Percentiles rank a stretch among this genome's conserved stretches.
Conservation (phyloP, 2,329 filamentous ascomycete species). For the Alternaria brassicae region DNA sequence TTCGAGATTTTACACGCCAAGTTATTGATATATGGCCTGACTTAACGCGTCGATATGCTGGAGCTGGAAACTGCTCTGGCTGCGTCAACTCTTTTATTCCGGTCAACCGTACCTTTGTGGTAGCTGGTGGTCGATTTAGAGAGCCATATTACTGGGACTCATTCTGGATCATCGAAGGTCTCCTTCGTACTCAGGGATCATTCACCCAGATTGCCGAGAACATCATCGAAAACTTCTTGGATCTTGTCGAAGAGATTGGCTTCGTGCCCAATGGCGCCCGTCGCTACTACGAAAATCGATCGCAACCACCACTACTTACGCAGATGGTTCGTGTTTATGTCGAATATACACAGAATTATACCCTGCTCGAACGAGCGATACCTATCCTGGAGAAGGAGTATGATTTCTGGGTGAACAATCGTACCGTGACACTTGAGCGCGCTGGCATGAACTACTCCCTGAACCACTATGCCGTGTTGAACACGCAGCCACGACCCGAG, state of each 20-base stretch:
- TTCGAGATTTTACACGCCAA: slow-evolving; percentile 67
- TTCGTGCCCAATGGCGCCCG: slow-evolving; percentile 74
- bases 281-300: slow-evolving; percentile 71
- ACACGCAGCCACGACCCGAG: slow-evolving; percentile 72
- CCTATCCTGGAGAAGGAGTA: slow-evolving; percentile 70
- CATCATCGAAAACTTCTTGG: slow-evolving; percentile 74
- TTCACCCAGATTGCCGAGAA: slow-evolving; percentile 70
- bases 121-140: slow-evolving; percentile 73
- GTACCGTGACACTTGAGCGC: slow-evolving; percentile 62
- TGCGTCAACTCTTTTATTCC: slow-evolving; percentile 72
- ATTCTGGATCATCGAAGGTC: slow-evolving; percentile 71
- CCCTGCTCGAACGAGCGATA: slow-evolving; percentile 65
- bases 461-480: slow-evolving; percentile 67
- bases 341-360: slow-evolving; percentile 69
- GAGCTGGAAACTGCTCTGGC: slow-evolving; percentile 57
- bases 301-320: slow-evolving; percentile 70
- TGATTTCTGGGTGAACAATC: slow-evolving; percentile 68
- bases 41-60: slow-evolving; percentile 67
- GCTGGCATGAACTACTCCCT: slow-evolving; percentile 61
- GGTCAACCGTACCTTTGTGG: slow-evolving; percentile 72
- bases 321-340: slow-evolving; percentile 72
- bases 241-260: slow-evolving; percentile 68
- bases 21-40: slow-evolving; percentile 75
- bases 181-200: slow-evolving; percentile 68
- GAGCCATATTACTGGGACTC: slow-evolving; percentile 77